phyloP scores from a whole-genome alignment of 176 grass and related monocot species.

The Carex scoparia region DNA sequence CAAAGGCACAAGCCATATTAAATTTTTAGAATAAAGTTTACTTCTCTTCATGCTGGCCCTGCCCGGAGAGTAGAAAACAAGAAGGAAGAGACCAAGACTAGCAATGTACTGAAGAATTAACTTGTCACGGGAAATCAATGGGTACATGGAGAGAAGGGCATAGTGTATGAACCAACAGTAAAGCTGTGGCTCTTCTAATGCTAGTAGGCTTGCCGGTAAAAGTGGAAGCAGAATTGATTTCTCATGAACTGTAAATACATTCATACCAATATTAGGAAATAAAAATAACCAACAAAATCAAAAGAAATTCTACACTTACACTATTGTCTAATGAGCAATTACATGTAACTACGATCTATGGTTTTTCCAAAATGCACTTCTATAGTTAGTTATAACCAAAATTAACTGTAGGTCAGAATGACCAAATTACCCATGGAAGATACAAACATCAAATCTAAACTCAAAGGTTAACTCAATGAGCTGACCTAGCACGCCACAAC shows the following conservation, averaged over 20 bases:
- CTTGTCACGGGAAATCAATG: constrained; percentile 61
- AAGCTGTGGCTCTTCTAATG: constrained; percentile 57
- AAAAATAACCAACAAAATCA: neutral
- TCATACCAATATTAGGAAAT: neutral
- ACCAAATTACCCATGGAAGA: neutral
- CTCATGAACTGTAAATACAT: constrained; percentile 71
- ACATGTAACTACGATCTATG: neutral
- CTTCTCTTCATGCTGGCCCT: constrained; percentile 15
- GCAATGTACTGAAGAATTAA: constrained; percentile 77
- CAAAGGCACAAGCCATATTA: constrained; percentile 43
- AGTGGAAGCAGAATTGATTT: constrained; percentile 97
- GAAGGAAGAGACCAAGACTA: constrained; percentile 58
- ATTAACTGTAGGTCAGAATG: neutral
- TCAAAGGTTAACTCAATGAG: neutral
- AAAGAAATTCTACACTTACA: neutral
- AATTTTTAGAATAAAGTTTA: constrained; percentile 32
- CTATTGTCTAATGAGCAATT: neutral
- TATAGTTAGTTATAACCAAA: neutral
- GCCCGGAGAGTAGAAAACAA: constrained; percentile 62
- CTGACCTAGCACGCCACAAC: neutral
- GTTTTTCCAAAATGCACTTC: neutral
- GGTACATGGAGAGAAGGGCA: constrained; percentile 85
- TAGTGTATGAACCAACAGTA: constrained; percentile 76
- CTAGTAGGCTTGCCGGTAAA: constrained; percentile 85
- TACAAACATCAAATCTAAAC: neutral